phyloP scores from a whole-genome alignment of 2,329 filamentous ascomycete species.

The Exophiala viscosa region DNA sequence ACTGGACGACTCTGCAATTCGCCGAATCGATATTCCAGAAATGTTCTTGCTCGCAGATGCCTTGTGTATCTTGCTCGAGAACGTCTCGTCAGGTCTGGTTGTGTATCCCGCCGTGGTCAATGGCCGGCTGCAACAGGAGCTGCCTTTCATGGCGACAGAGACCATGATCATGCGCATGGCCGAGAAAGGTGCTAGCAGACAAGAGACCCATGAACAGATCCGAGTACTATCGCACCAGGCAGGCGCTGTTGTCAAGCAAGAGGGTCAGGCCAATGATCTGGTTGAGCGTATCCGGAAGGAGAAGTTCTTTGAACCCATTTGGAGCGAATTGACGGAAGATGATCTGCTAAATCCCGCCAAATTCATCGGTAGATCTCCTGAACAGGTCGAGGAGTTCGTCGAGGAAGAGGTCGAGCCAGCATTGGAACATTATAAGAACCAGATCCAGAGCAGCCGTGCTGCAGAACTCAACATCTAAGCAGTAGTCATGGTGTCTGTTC shows the following conservation, averaged over 20 bases:
- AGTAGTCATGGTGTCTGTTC: background rate
- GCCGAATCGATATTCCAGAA: slow-evolving; percentile 59
- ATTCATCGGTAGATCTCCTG: slow-evolving; percentile 54
- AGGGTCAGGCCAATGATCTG: slow-evolving; percentile 75
- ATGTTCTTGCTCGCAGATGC: slow-evolving; percentile 66
- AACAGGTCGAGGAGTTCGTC: slow-evolving; percentile 54
- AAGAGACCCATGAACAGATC: slow-evolving; percentile 84
- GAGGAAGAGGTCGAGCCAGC: slow-evolving; percentile 48
- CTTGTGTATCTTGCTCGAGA: slow-evolving; percentile 64
- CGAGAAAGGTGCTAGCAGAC: slow-evolving; percentile 65
- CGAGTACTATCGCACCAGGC: slow-evolving; percentile 77
- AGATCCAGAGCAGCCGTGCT: slow-evolving; percentile 36
- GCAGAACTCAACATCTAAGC: slow-evolving; percentile 40
- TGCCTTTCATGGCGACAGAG: slow-evolving; percentile 80
- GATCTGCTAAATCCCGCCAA: slow-evolving; percentile 61
- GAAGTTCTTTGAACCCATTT: slow-evolving; percentile 70
- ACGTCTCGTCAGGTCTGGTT: slow-evolving; percentile 66
- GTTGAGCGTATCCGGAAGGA: slow-evolving; percentile 70
- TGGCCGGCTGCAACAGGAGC: slow-evolving; percentile 65
- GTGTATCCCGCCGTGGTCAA: slow-evolving; percentile 73
- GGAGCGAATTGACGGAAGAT: slow-evolving; percentile 60
- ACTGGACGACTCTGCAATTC: slow-evolving; percentile 47
- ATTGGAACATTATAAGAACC: slow-evolving; percentile 45
- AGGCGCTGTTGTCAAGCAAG: slow-evolving; percentile 63
- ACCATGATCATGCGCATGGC: slow-evolving; percentile 75